Conservation (phyloP, 1,284 basidiomycete species). For the Mycosarcoma maydis region DNA sequence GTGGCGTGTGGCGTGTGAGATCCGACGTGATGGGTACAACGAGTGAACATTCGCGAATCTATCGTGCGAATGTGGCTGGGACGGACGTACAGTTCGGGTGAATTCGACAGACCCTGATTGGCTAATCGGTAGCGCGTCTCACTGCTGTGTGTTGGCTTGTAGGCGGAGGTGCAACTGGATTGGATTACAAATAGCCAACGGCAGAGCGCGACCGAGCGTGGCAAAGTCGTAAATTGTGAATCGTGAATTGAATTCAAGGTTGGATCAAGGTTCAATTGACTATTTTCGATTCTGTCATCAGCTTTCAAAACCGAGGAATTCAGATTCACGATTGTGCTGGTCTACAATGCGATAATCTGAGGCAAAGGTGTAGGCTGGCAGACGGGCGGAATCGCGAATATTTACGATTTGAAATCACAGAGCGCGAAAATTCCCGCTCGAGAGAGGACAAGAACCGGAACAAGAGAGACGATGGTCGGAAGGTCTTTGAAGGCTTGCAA, state of each 20-base stretch:
- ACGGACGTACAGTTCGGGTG: conserved; percentile 17
- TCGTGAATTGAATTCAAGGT: background rate
- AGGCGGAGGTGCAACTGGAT: too few relatives aligned
- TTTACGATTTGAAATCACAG: too few relatives aligned
- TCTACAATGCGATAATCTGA: conserved; percentile 6
- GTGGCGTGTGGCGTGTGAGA: too few relatives aligned
- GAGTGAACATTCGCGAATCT: too few relatives aligned
- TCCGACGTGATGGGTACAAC: too few relatives aligned
- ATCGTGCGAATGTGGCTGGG: conserved; percentile 22
- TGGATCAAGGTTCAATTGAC: background rate
- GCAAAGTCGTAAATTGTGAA: too few relatives aligned
- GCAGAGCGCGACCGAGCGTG: conserved; percentile 15
- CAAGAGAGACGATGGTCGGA: too few relatives aligned
- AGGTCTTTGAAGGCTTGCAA: too few relatives aligned
- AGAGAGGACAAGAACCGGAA: background rate
- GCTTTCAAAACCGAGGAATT: too few relatives aligned
- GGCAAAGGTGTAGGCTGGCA: conserved; percentile 10
- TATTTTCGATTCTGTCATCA: too few relatives aligned
- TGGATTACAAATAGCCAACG: conserved; percentile 37
- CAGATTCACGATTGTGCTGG: conserved; percentile 11
- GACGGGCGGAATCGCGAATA: conserved; percentile 6
- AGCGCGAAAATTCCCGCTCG: conserved; percentile 2
- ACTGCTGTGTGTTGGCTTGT: too few relatives aligned
- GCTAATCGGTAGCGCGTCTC: conserved; percentile 16
- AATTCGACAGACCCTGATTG: conserved; percentile 47